Conservation (phyloP, 208 protist species). For the Wallacemonas sp. region DNA sequence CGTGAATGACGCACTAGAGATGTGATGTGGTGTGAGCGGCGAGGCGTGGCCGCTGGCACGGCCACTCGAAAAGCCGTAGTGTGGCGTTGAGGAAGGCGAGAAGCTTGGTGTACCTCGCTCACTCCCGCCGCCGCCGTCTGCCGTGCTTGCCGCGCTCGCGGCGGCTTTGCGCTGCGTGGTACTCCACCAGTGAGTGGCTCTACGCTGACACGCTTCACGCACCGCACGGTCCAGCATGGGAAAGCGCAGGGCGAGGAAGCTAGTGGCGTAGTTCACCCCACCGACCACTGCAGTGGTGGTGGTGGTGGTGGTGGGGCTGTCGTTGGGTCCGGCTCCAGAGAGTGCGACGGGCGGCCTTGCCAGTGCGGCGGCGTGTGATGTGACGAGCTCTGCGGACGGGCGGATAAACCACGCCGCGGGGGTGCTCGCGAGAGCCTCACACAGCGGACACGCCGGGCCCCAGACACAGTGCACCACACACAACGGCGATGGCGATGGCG, state of each 20-base stretch:
- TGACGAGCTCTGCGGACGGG: background rate
- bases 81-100: background rate
- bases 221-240: slow-evolving; percentile 57
- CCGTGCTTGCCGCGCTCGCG: slow-evolving; percentile 5
- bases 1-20: slow-evolving; percentile 2
- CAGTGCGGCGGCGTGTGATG: too few relatives aligned
- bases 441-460: slow-evolving; percentile 73
- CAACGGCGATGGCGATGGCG: background rate
- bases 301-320: background rate
- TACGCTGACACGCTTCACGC: slow-evolving; percentile 9
- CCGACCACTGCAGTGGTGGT: background rate
- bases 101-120: background rate
- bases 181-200: slow-evolving; percentile 1
- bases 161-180: slow-evolving; percentile 9
- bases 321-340: too few relatives aligned
- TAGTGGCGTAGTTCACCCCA: background rate
- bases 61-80: background rate
- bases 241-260: slow-evolving; percentile 37
- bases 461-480: slow-evolving; percentile 66
- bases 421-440: slow-evolving; percentile 52
- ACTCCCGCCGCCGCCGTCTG: background rate
- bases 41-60: background rate
- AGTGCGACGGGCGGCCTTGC: too few relatives aligned
- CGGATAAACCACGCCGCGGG: slow-evolving; percentile 48
- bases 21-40: slow-evolving; percentile 2